A percentile compares a stretch with the other conserved stretches of the same genome.
phyloP scores from a whole-genome alignment of 2,329 filamentous ascomycete genomes.

The Pseudocercospora macadamiae region DNA sequence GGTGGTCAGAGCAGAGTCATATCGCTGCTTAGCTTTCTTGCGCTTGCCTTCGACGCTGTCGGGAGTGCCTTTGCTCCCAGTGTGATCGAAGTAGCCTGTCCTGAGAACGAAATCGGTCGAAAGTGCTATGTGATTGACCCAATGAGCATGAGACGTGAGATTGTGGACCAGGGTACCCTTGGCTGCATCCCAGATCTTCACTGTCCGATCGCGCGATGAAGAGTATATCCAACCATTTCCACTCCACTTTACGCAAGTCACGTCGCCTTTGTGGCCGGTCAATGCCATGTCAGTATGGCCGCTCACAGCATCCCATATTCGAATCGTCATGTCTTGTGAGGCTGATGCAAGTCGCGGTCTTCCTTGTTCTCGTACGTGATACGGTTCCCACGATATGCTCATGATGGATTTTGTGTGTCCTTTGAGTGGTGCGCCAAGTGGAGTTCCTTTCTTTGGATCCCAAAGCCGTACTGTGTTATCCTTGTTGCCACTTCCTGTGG shows the following conservation, averaged over 20 bases:
- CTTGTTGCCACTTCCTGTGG: slow-evolving; percentile 89
- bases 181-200: slow-evolving; percentile 84
- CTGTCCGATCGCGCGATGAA: slow-evolving; percentile 85
- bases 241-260: slow-evolving; percentile 93
- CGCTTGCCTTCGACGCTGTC: slow-evolving; percentile 70
- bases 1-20: slow-evolving; percentile 75
- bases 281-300: slow-evolving; percentile 80
- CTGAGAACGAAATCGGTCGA: slow-evolving; percentile 89
- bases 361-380: slow-evolving; percentile 75
- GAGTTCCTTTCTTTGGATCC: slow-evolving; percentile 79
- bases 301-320: slow-evolving; percentile 82
- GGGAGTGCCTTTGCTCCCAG: slow-evolving; percentile 66
- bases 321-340: slow-evolving; percentile 85
- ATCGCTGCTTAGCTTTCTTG: slow-evolving; percentile 76
- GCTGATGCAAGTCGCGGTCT: slow-evolving; percentile 80
- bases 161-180: slow-evolving; percentile 81
- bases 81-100: slow-evolving; percentile 85
- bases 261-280: slow-evolving; percentile 83
- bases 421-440: slow-evolving; percentile 71
- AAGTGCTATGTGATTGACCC: slow-evolving; percentile 92
- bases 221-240: slow-evolving; percentile 85
- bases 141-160: slow-evolving; percentile 81
- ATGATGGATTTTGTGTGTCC: slow-evolving; percentile 91
- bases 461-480: slow-evolving; percentile 90
- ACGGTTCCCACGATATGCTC: slow-evolving; percentile 89